phyloP scores from a whole-genome alignment of 257 asterid species.

The Galeopsis tetrahit region DNA sequence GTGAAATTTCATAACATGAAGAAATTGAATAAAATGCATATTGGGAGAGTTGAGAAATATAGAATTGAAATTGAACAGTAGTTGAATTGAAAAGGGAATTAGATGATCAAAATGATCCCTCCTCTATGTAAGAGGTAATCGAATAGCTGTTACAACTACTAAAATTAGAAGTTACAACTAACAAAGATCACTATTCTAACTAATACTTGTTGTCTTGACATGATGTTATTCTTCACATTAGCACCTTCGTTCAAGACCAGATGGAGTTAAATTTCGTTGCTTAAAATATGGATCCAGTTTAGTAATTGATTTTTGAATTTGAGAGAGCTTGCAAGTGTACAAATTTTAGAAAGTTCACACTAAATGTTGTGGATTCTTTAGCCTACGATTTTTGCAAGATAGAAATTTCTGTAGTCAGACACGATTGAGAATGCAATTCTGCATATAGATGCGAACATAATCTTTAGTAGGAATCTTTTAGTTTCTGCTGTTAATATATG shows the following conservation, averaged over 20 bases:
- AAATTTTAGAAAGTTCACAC: slow-evolving; percentile 13
- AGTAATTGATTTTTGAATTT: slow-evolving; percentile 1
- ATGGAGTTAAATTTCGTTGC: neutral
- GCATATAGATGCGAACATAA: neutral
- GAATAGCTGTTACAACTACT: too few relatives aligned
- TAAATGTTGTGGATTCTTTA: neutral
- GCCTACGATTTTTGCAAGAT: slow-evolving; percentile 10
- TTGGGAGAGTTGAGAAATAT: too few relatives aligned
- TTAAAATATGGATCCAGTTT: neutral
- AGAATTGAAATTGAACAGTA: too few relatives aligned
- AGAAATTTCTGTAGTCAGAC: neutral
- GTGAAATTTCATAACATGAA: too few relatives aligned
- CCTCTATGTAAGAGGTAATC: too few relatives aligned
- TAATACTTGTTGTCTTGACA: too few relatives aligned
- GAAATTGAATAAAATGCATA: too few relatives aligned
- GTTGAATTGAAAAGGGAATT: too few relatives aligned
- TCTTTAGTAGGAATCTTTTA: neutral
- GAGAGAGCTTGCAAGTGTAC: slow-evolving; percentile 18
- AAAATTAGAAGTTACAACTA: too few relatives aligned
- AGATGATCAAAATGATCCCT: too few relatives aligned
- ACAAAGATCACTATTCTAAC: too few relatives aligned
- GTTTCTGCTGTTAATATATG: slow-evolving; percentile 21
- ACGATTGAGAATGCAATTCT: neutral
- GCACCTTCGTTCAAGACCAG: neutral
- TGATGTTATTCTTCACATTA: too few relatives aligned